A percentile compares a stretch with the other conserved stretches of the same genome.
phyloP scores from a whole-genome alignment of 768 basidiomycete species.

The Pleurotus sapidus region DNA sequence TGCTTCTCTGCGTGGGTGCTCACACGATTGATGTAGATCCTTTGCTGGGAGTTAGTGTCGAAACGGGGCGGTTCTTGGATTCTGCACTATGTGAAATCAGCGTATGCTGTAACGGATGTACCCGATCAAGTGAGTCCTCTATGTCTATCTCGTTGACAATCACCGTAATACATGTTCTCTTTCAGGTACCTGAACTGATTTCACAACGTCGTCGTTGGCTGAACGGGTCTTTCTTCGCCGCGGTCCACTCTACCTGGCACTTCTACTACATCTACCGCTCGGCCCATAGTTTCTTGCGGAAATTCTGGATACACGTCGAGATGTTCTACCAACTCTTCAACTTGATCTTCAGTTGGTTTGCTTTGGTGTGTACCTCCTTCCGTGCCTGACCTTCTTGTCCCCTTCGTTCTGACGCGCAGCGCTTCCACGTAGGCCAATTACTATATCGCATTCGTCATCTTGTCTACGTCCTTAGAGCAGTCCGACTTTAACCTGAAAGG shows the following conservation, averaged over 20 bases:
- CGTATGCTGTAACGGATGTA: conserved; percentile 90
- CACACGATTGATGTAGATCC: conserved; percentile 44
- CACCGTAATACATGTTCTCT: background rate
- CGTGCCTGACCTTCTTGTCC: background rate
- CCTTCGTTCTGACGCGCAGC: background rate
- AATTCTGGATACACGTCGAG: conserved; percentile 95
- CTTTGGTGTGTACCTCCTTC: conserved; percentile 48
- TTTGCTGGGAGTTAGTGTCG: conserved; percentile 98
- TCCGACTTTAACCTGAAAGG: conserved; percentile 50
- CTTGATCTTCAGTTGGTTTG: conserved; percentile 90
- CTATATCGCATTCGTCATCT: conserved; percentile 83
- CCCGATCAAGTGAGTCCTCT: conserved; percentile 69
- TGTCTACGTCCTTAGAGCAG: conserved; percentile 74
- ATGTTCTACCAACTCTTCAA: conserved; percentile 90
- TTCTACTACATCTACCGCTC: conserved; percentile 96
- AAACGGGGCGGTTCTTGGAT: conserved; percentile 90
- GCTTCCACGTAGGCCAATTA: conserved; percentile 68
- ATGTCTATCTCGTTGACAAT: background rate
- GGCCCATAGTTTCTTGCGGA: conserved; percentile 76
- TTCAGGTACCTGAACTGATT: conserved; percentile 85
- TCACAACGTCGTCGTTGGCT: conserved; percentile 96
- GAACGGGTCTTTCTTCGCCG: conserved; percentile 98
- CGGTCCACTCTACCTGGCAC: conserved; percentile 86
- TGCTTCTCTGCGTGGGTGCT: background rate
- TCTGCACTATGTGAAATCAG: conserved; percentile 94